phyloP scores from a whole-genome alignment of 108 stramenopile genomes.

The Cyclotella kingstonii region DNA sequence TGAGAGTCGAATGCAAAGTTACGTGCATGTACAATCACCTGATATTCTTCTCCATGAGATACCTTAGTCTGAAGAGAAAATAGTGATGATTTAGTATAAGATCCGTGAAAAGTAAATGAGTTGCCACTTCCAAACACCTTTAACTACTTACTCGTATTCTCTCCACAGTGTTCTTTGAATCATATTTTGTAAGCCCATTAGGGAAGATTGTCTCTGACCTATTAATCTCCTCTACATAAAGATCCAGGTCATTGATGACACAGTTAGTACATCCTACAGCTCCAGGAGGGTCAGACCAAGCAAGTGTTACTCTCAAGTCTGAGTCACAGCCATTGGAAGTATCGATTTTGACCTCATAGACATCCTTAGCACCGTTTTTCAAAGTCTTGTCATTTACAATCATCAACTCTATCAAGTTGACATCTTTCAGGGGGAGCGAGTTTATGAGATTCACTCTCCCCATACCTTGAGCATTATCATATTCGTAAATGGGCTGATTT shows the following conservation, averaged over 20 bases:
- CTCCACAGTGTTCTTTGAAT: constrained; percentile 46
- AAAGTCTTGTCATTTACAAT: constrained; percentile 33
- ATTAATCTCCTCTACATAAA: constrained; percentile 23
- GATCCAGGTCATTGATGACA: constrained; percentile 71
- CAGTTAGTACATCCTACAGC: constrained; percentile 47
- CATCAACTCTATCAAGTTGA: constrained; percentile 32
- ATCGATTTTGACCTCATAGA: constrained; percentile 25
- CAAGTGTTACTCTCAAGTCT: constrained; percentile 53
- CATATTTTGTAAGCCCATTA: constrained; percentile 25
- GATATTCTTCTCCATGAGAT: constrained; percentile 18
- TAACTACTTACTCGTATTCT: constrained; percentile 22
- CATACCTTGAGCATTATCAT: constrained; percentile 57
- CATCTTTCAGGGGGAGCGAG: constrained; percentile 23
- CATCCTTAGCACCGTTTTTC: constrained; percentile 9
- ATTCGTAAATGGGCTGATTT: constrained; percentile 20
- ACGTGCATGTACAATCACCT: constrained; percentile 19
- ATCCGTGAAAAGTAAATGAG: not conserved
- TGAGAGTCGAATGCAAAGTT: constrained; percentile 23
- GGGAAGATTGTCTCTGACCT: constrained; percentile 31
- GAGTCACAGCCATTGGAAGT: constrained; percentile 13
- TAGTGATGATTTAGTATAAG: not conserved
- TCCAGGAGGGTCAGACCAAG: constrained; percentile 67
- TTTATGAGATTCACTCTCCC: constrained; percentile 44
- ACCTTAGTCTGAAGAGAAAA: constrained; percentile 2
- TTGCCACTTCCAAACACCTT: not conserved